A percentile compares a stretch with the other conserved stretches of the same genome.
Conservation (phyloP, 345 rosid genomes). For the Sonneratia alba region DNA sequence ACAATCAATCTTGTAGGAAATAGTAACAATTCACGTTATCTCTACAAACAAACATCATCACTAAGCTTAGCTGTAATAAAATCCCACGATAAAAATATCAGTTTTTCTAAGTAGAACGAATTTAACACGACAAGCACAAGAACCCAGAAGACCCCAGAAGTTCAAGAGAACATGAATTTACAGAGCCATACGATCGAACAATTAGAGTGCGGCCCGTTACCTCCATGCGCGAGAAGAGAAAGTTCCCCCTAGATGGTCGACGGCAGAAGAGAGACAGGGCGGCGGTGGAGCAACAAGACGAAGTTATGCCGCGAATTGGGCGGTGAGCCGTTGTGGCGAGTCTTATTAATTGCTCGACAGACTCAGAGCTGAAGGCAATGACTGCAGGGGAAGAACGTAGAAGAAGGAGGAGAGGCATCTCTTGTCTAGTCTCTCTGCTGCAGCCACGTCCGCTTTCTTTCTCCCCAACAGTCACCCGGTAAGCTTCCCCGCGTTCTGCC, state of each 20-base stretch:
- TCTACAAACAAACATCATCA: neutral
- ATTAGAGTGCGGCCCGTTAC: neutral
- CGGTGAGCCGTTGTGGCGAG: neutral
- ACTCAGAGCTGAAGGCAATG: neutral
- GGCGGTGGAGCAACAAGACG: neutral
- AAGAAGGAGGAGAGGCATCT: neutral
- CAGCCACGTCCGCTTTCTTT: neutral
- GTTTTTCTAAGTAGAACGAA: neutral
- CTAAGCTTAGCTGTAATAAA: neutral
- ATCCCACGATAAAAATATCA: neutral
- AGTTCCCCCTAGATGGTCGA: conserved; percentile 5
- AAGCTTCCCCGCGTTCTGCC: neutral
- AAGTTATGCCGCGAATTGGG: neutral
- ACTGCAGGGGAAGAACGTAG: neutral
- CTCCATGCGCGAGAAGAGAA: conserved; percentile 13
- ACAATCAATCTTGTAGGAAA: neutral
- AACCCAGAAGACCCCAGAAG: neutral
- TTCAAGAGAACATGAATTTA: neutral
- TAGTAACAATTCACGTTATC: neutral
- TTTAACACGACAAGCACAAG: neutral
- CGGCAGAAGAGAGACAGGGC: conserved; percentile 5
- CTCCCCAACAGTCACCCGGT: neutral
- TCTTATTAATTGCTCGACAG: neutral
- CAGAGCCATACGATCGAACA: neutral
- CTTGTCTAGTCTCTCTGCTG: neutral